These are phyloP conservation scores for Pythium pyrilobum DNA, from an alignment of 352 stramenopile species.

Conservation along the genomic window DNA sequence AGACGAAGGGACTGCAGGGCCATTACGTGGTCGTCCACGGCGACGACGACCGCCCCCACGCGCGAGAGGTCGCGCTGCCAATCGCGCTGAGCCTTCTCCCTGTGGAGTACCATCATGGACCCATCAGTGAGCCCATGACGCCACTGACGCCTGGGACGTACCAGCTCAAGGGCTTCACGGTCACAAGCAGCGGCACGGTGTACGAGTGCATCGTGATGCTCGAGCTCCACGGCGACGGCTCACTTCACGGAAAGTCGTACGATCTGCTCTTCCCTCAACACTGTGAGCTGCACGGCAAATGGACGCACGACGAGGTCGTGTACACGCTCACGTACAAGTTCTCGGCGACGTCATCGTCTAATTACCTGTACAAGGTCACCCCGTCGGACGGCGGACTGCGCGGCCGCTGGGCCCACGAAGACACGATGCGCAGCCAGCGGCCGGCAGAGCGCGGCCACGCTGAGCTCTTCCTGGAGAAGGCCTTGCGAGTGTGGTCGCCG, in stretches of 20 bases:
- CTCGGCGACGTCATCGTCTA: constrained; percentile 15
- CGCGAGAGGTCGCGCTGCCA: constrained; percentile 7
- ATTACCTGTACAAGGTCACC: constrained; percentile 47
- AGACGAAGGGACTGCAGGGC: constrained; percentile 4
- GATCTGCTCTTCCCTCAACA: constrained; percentile 51
- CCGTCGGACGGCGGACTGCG: constrained; percentile 32
- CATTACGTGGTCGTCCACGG: constrained; percentile 11
- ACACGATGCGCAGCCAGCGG: constrained; percentile 18
- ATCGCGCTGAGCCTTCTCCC: background rate
- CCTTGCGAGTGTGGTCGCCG: constrained; percentile 8
- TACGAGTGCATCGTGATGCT: constrained; percentile 47
- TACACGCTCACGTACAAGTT: constrained; percentile 57
- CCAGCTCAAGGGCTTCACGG: constrained; percentile 44
- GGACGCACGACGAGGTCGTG: constrained; percentile 29
- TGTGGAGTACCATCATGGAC: constrained; percentile 1
- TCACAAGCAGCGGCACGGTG: constrained; percentile 49
- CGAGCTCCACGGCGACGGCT: constrained; percentile 32
- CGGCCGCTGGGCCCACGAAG: constrained; percentile 47
- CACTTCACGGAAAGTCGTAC: constrained; percentile 36
- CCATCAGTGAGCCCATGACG: constrained; percentile 22
- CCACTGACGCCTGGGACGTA: constrained; percentile 52
- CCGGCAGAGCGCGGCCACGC: constrained; percentile 11
- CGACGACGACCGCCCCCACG: constrained; percentile 1
- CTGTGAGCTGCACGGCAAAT: constrained; percentile 39
- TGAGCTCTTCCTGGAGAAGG: background rate